Evolutionary conservation across 1,139 yeast genomes (phyloP), one percentile per base, ranked within the genome.

Genomic region (Scheffersomyces illinoinensis): DNA sequence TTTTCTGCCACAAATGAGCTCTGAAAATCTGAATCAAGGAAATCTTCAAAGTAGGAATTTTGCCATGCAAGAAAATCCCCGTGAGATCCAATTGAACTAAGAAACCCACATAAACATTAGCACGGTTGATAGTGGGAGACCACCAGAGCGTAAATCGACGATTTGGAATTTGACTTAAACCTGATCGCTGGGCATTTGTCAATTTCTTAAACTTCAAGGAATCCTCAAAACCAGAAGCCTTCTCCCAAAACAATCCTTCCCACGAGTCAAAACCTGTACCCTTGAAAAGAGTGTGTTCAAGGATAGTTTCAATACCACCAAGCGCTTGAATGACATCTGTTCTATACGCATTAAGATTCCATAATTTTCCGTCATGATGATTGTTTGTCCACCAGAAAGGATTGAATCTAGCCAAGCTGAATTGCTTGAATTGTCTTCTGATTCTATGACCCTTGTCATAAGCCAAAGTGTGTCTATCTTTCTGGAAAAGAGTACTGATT

Each of bases 181-280:
- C 99, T 2, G 98, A 90, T 68, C 99, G 81, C 77, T 96, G 99
- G 1, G 99, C 99, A 75, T 93, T 95, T 2, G 99, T 96, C 66
- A 96, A 83, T 72, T 93, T 96, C 72, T 93, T 92, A 74, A 93
- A 91, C 71, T 93, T 95, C 83, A 96, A 84, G 0, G 97, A 90
- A 68, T 96, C 99, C 72, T 96, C 99, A 71, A 93, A 95, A 0
- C 99, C 99, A 26, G 97, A 88, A 0, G 96, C 95, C 68, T 92
- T 92, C 69, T 96, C 99, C 99, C 99, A 96, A 73, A 96, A 96
- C 33, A 96, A 78, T 3, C 99, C 99, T 77, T 96, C 99, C 99
- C 99, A 96, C 10, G 96, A 91, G 67, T 91, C 97, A 71, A 96
- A 96, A 0, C 99, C 99, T 0, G 99, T 96, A 21, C 97, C 99